These are phyloP conservation scores for Moricandia moricandioides DNA, from an alignment of 345 rosid genomes.

Conservation along the genomic window DNA sequence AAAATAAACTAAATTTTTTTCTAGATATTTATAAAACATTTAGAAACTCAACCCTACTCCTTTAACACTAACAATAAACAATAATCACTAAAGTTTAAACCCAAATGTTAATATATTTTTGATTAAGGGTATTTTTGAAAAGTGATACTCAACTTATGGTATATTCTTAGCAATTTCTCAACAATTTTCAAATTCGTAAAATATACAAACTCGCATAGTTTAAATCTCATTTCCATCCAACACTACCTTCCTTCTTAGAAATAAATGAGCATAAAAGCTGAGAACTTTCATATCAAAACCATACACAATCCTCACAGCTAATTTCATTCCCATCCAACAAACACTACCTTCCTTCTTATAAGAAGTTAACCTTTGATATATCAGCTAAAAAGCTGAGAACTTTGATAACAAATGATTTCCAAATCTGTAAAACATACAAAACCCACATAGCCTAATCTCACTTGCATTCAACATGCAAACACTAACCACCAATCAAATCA, in stretches of 20 bases:
- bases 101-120: too few relatives aligned
- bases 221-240: not conserved
- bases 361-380: not conserved
- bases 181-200: not conserved
- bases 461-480: constrained; percentile 7
- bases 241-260: not conserved
- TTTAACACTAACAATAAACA: too few relatives aligned
- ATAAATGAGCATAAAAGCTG: not conserved
- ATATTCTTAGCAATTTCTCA: too few relatives aligned
- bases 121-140: too few relatives aligned
- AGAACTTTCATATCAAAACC: not conserved
- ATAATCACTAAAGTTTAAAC: too few relatives aligned
- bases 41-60: too few relatives aligned
- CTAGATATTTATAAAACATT: too few relatives aligned
- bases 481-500: constrained; percentile 11
- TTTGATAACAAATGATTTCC: not conserved
- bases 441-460: constrained; percentile 13
- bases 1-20: too few relatives aligned
- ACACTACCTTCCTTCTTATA: not conserved
- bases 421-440: not conserved
- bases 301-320: not conserved
- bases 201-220: not conserved
- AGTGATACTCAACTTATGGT: too few relatives aligned
- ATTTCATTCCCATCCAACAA: constrained; percentile 1
- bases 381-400: not conserved